phyloP scores from a whole-genome alignment of 306 rosid genomes.

The Calophaca sinica region DNA sequence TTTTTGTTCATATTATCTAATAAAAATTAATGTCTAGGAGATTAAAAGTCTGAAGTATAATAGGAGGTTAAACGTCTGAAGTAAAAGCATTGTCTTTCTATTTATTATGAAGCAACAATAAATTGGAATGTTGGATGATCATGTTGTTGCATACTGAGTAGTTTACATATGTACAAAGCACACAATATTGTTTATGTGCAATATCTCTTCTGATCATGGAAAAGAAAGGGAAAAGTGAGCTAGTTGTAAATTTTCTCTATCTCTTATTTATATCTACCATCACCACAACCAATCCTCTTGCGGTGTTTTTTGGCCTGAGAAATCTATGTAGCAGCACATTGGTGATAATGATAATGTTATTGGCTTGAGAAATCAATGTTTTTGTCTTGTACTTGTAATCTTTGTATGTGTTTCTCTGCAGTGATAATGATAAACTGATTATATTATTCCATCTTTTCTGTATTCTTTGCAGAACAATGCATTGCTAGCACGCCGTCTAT shows the following conservation, averaged over 20 bases:
- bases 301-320: constrained; percentile 3
- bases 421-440: constrained; percentile 20
- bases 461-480: constrained; percentile 63
- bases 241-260: constrained; percentile 19
- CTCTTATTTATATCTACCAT: background rate
- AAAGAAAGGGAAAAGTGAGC: constrained; percentile 15
- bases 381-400: background rate
- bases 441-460: background rate
- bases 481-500: constrained; percentile 69
- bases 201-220: background rate
- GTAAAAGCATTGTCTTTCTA: constrained; percentile 19
- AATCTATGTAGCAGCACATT: background rate
- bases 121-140: constrained; percentile 35
- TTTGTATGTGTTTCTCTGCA: constrained; percentile 17
- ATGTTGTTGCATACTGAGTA: constrained; percentile 4
- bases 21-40: constrained; percentile 29
- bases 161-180: background rate
- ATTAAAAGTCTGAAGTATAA: background rate
- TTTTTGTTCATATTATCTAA: constrained; percentile 20
- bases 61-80: background rate
- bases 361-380: constrained; percentile 1
- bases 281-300: constrained; percentile 7
- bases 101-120: constrained; percentile 12
- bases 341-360: background rate
- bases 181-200: background rate